Base-by-base conservation (phyloP, 1,284 basidiomycete genomes). In the Papiliotrema flavescens region DNA sequence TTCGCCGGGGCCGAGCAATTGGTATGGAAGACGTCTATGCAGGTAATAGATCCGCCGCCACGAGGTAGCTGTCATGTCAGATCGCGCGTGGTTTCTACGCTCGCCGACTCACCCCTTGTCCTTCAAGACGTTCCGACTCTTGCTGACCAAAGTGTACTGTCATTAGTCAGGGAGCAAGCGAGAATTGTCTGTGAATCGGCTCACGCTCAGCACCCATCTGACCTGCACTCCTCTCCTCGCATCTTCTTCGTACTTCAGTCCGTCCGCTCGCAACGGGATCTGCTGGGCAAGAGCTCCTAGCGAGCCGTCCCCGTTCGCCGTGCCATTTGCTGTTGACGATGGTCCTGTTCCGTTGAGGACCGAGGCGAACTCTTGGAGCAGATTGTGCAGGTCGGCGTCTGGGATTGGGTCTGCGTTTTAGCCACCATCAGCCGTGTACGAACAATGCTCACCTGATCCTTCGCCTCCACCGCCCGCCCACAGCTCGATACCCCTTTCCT, bases 401-500 rank as follows among this genome's bases (percentile, higher is more conserved):
- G 75, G 75, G 9, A 77, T 48, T 2, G 73, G 74, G 51, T 76
- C 75, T 75, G 45, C 14, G 13, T 7, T 3, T 28, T 6, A 28
- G 28, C 24, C 34, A 32, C n/a, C n/a, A 3, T 37, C 34, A 37
- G 37, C 13, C 14, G 3, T 28, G 53, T 24, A 47, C 3, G 41
- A 48, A 37, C 20, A 3, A 6, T 23, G 67, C 70, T 55, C 47
- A 74, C 74, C 70, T 40, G 67, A 66, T 1, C 75, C 72, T 47
- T 71, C 69, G 5, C 73, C 71, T 4, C 70, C 70, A 1, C 73
- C 73, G 9, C 74, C 72, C 2, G 75, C 74, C 75, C 75, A 77
- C 0, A 77, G 56, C 46, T 72, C 62, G 6, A 77, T 66, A 8
- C 64, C 66, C 15, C 63, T 56, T 35, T 61, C 57, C 47, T 54